These are phyloP conservation scores for Sporothrix schenckii DNA, from an alignment of 2,329 filamentous ascomycete genomes.

Conservation along the genomic window DNA sequence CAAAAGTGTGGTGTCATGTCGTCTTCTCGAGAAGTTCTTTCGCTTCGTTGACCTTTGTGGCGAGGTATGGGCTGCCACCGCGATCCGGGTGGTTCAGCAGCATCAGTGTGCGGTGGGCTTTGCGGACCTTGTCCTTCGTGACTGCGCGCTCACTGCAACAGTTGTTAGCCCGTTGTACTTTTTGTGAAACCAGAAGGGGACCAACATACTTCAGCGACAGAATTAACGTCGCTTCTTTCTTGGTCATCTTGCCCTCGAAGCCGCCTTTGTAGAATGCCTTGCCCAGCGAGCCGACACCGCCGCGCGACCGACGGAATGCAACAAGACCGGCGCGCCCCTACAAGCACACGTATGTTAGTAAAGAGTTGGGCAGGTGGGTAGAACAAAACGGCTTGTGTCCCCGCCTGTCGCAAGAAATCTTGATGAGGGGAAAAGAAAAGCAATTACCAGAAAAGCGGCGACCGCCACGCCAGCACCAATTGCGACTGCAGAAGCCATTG, in stretches of 20 bases:
- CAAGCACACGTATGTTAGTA: slow-evolving; percentile 35
- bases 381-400: background rate
- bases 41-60: slow-evolving; percentile 97
- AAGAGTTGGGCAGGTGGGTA: background rate
- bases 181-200: background rate
- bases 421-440: slow-evolving; percentile 1
- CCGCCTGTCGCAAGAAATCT: background rate
- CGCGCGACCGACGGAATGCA: slow-evolving; percentile 79
- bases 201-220: slow-evolving; percentile 77
- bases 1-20: slow-evolving; percentile 24
- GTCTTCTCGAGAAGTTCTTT: slow-evolving; percentile 91
- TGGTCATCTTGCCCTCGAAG: slow-evolving; percentile 95
- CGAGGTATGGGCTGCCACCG: slow-evolving; percentile 92
- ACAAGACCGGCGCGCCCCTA: slow-evolving; percentile 92
- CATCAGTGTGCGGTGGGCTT: slow-evolving; percentile 95
- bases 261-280: slow-evolving; percentile 97
- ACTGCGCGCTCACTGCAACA: slow-evolving; percentile 74
- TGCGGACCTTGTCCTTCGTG: slow-evolving; percentile 91
- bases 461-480: slow-evolving; percentile 65
- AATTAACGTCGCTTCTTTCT: slow-evolving; percentile 87
- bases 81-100: slow-evolving; percentile 97
- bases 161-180: background rate
- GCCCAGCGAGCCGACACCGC: slow-evolving; percentile 76
- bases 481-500: slow-evolving; percentile 62
- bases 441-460: slow-evolving; percentile 63